phyloP scores from a whole-genome alignment of 1,284 basidiomycete genomes.

The Coniophora puteana region DNA sequence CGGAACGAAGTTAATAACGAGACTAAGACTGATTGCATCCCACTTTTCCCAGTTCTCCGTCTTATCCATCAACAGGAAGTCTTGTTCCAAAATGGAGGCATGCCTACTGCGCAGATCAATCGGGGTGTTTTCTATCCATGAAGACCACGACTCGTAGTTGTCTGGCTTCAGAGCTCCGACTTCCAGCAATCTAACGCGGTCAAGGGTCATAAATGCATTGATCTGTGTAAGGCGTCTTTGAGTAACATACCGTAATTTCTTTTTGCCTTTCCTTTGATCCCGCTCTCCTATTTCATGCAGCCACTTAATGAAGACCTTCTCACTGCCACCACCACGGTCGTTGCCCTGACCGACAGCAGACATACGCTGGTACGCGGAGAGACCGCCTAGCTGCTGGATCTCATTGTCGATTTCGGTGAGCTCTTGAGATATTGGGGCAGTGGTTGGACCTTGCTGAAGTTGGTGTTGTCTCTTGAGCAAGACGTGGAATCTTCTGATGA shows the following conservation, averaged over 20 bases:
- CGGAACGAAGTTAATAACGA: slow-evolving; percentile 89
- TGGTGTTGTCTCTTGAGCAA: slow-evolving; percentile 58
- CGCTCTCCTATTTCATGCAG: slow-evolving; percentile 51
- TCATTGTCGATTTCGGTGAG: slow-evolving; percentile 53
- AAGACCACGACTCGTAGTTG: slow-evolving; percentile 63
- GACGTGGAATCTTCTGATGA: slow-evolving; percentile 69
- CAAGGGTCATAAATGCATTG: background rate
- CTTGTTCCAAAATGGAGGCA: slow-evolving; percentile 74
- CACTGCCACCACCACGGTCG: slow-evolving; percentile 82
- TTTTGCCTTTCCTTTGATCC: slow-evolving; percentile 19
- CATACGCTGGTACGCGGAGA: slow-evolving; percentile 78
- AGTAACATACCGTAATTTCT: slow-evolving; percentile 42
- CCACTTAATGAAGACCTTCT: slow-evolving; percentile 75
- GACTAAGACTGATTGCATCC: slow-evolving; percentile 78
- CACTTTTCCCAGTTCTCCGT: slow-evolving; percentile 50
- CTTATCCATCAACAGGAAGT: slow-evolving; percentile 67
- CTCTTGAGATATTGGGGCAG: slow-evolving; percentile 23
- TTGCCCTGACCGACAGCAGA: slow-evolving; percentile 75
- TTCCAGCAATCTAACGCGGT: slow-evolving; percentile 63
- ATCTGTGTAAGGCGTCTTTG: background rate
- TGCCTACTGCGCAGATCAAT: slow-evolving; percentile 83
- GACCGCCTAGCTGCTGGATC: slow-evolving; percentile 67
- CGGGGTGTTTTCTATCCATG: slow-evolving; percentile 71
- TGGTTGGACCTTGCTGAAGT: slow-evolving; percentile 30
- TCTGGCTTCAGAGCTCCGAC: slow-evolving; percentile 83